Evolutionary conservation across 495 filamentous ascomycete genomes (phyloP).

Genomic region (Amorphotheca resinae): DNA sequence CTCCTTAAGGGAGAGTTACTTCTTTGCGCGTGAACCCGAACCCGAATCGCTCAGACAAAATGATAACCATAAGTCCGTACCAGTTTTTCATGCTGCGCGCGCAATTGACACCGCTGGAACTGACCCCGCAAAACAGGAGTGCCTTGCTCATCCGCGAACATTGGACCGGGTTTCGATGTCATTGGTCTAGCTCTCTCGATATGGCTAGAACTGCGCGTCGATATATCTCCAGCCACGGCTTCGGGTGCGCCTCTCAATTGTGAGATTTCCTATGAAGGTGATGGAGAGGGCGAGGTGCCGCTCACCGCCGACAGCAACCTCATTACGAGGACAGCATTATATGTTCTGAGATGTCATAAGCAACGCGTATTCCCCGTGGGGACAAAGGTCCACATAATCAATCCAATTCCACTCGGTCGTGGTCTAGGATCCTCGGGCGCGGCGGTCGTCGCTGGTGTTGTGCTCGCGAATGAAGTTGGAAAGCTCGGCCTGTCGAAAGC

Average conservation of each 20-base stretch:
- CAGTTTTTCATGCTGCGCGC: background rate
- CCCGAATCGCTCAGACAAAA: background rate
- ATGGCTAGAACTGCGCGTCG: slow-evolving; percentile 74
- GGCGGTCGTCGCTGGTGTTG: slow-evolving; percentile 86
- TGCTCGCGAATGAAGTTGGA: slow-evolving; percentile 82
- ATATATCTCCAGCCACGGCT: slow-evolving; percentile 39
- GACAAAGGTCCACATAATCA: slow-evolving; percentile 86
- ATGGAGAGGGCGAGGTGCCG: slow-evolving; percentile 59
- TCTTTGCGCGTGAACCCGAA: too few relatives aligned
- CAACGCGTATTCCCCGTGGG: slow-evolving; percentile 66
- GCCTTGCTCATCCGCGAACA: slow-evolving; percentile 91
- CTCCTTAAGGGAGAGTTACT: background rate
- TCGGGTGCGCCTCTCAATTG: slow-evolving; percentile 68
- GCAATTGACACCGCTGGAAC: background rate
- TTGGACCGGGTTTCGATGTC: slow-evolving; percentile 93
- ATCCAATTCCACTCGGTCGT: slow-evolving; percentile 82
- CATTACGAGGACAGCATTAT: slow-evolving; percentile 80
- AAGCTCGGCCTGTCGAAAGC: slow-evolving; percentile 65
- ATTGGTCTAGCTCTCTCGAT: slow-evolving; percentile 88
- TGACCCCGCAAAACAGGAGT: slow-evolving; percentile 11
- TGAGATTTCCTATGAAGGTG: slow-evolving; percentile 75
- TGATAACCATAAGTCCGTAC: slow-evolving; percentile 20
- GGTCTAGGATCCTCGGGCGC: slow-evolving; percentile 88
- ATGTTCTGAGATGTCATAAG: slow-evolving; percentile 83
- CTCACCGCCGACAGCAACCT: slow-evolving; percentile 73